Evolutionary conservation across 352 stramenopile genomes (phyloP).

Genomic region (Phytophthora constricta): DNA sequence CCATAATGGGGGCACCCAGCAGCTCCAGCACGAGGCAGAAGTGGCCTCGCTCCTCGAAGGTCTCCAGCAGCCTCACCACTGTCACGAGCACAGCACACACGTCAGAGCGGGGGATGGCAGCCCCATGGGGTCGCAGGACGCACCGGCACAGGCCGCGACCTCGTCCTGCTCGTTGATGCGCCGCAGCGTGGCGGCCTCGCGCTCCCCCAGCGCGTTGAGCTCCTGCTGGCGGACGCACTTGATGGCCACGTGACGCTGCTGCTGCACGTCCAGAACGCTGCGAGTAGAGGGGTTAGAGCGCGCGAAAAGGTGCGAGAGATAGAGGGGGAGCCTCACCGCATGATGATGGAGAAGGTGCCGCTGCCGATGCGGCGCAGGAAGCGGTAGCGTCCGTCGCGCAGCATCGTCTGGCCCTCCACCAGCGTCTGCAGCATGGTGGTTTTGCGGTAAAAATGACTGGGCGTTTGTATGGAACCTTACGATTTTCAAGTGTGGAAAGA

Average conservation of each 20-base stretch:
- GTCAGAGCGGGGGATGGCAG: not conserved
- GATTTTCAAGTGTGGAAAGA: constrained; percentile 1
- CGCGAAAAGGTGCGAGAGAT: not conserved
- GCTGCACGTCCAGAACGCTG: constrained; percentile 59
- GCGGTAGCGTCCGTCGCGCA: constrained; percentile 69
- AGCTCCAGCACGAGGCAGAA: constrained; percentile 79
- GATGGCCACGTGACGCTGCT: constrained; percentile 61
- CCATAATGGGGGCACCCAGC: constrained; percentile 87
- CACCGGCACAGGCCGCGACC: constrained; percentile 46
- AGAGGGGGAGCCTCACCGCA: constrained; percentile 45
- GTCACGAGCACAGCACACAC: not conserved
- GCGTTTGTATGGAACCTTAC: not conserved
- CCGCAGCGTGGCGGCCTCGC: constrained; percentile 56
- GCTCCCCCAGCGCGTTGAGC: constrained; percentile 63
- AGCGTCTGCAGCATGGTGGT: constrained; percentile 45
- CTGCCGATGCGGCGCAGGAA: constrained; percentile 74
- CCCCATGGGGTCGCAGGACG: not conserved
- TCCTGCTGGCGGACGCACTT: constrained; percentile 64
- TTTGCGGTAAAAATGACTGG: not conserved
- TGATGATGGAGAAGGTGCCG: constrained; percentile 75
- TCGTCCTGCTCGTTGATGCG: constrained; percentile 49
- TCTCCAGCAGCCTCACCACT: constrained; percentile 65
- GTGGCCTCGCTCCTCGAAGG: constrained; percentile 59
- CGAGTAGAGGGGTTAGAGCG: not conserved
- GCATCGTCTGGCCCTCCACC: constrained; percentile 74